phyloP scores from a whole-genome alignment of 352 stramenopile species.

The Blastocystis sp. region DNA sequence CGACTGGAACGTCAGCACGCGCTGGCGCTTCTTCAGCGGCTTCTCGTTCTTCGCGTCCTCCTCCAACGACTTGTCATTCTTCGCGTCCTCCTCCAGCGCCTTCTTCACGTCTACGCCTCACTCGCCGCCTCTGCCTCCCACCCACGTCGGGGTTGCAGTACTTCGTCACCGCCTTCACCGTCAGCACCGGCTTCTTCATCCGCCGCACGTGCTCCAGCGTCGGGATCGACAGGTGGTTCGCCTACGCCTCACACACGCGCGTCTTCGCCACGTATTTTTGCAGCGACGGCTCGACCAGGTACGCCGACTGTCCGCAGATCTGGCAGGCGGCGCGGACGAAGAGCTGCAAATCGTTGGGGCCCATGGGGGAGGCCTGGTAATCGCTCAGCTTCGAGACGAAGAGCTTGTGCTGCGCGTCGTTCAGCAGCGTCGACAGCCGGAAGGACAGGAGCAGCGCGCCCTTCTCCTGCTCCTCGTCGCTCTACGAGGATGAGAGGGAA shows the following conservation, averaged over 20 bases:
- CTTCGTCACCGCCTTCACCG: slow-evolving; percentile 35
- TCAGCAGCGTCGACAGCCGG: slow-evolving; percentile 56
- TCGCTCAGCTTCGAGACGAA: slow-evolving; percentile 27
- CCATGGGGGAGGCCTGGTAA: slow-evolving; percentile 58
- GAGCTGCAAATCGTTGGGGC: background rate
- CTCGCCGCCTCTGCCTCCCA: background rate
- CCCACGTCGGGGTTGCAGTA: slow-evolving; percentile 25
- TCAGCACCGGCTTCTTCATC: slow-evolving; percentile 72
- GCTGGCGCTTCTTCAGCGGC: slow-evolving; percentile 44
- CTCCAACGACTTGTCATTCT: background rate
- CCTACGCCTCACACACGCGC: slow-evolving; percentile 6
- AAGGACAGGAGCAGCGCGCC: slow-evolving; percentile 64
- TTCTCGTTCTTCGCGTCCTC: too few species aligned
- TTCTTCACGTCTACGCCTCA: slow-evolving; percentile 21
- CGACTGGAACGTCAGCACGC: slow-evolving; percentile 55
- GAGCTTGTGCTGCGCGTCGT: slow-evolving; percentile 53
- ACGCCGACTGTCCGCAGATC: slow-evolving; percentile 62
- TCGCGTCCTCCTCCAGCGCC: background rate
- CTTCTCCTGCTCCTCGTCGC: slow-evolving; percentile 33
- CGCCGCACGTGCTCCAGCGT: slow-evolving; percentile 59
- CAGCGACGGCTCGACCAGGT: slow-evolving; percentile 62
- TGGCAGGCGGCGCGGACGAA: slow-evolving; percentile 44
- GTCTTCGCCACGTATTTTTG: slow-evolving; percentile 39
- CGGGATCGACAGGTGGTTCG: slow-evolving; percentile 50
- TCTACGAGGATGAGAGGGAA: background rate